Evolutionary conservation across 768 basidiomycete species (phyloP), one percentile per base, ranked within the genome.

Genomic region (Pleurotus pulmonarius): DNA sequence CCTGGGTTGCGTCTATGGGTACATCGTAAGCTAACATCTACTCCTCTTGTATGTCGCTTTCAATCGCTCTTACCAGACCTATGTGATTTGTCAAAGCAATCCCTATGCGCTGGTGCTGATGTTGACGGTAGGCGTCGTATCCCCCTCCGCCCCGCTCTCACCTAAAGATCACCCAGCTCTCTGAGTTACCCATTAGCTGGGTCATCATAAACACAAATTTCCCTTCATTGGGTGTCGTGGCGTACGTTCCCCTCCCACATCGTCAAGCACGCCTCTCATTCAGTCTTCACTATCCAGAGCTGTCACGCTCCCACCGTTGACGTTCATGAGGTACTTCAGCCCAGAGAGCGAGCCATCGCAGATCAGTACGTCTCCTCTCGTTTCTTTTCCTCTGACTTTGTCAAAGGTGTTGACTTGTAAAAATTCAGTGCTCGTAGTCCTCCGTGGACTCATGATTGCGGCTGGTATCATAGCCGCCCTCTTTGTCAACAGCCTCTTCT

Each of bases 171-270:
- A 1, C 26, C 13, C 56, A 80, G 78, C 58, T 69, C 4, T 72
- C 75, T 18, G 80, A 80, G 55, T 48, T 81, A 34, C 76, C 75
- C 1, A 70, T 77, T 38, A 77, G 74, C 24, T 80, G 75, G 71
- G 60, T 79, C 38, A 73, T 78, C 34, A 73, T 70, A 6, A 65
- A 71, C 16, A 73, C 76, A 2, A 63, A 61, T 2, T 62, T 76
- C 18, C 66, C 72, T 15, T 73, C 76, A 2, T 59, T 79, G 24
- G 78, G 77, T 4, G 71, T 74, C 22, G 78, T 79, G 46, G 71
- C 72, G 78, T 80, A 51, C 59, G 73, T 66, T 11, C 40, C n/a
- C 25, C 49, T 16, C n/a, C 24, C 39, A 16, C n/a, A 34, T 46
- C 40, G 24, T 39, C 37, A 15, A 15, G 16, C 44, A 16, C 3